Conservation (phyloP, 257 asterid species). For the Thymus mandschuricus region DNA sequence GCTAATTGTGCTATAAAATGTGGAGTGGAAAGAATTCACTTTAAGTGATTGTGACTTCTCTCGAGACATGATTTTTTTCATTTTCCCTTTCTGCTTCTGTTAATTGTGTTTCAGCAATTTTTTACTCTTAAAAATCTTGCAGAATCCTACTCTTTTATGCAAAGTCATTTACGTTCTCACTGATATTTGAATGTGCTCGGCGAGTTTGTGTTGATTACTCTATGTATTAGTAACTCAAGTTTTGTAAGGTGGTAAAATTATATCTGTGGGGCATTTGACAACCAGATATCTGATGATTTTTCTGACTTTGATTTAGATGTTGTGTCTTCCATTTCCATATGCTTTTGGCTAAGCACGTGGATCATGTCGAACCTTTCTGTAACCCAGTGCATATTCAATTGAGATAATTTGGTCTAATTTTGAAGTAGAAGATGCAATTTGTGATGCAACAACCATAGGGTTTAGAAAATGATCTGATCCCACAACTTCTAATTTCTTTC, state of each 20-base stretch:
- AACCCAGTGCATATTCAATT: background rate
- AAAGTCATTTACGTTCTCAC: background rate
- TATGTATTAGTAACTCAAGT: constrained; percentile 50
- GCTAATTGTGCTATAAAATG: background rate
- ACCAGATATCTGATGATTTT: background rate
- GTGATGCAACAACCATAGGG: background rate
- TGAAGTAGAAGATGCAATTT: constrained; percentile 8
- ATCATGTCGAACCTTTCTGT: background rate
- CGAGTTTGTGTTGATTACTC: constrained; percentile 1
- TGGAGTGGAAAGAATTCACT: background rate
- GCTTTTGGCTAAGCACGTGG: background rate
- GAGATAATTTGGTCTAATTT: constrained; percentile 11
- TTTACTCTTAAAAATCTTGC: background rate
- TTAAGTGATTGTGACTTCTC: constrained; percentile 14
- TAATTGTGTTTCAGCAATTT: background rate
- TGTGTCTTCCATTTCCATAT: background rate
- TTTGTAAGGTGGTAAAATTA: background rate
- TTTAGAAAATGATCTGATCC: background rate
- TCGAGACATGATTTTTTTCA: background rate
- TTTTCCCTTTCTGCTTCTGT: background rate
- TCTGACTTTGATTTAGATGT: background rate
- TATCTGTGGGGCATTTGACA: background rate
- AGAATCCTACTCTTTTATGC: background rate
- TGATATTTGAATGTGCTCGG: constrained; percentile 2
- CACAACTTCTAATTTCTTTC: background rate